Percentiles rank a stretch among this genome's conserved stretches.
Evolutionary conservation across 2,329 filamentous ascomycete species (phyloP).

Genomic region (Ilyonectria mors-panacis): DNA sequence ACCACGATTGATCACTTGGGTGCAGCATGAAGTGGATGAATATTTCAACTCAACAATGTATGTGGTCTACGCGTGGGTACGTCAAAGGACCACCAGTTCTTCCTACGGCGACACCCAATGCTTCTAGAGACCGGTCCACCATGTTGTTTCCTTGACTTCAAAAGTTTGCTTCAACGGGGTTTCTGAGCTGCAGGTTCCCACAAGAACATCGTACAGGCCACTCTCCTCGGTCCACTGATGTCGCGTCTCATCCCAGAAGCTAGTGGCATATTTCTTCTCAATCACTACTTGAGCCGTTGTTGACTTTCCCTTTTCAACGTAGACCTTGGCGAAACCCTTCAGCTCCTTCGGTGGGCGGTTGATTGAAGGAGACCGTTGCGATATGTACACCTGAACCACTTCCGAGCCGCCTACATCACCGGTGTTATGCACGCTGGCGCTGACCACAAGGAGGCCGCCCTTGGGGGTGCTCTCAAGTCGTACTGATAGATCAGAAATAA

Average conservation of each 20-base stretch:
- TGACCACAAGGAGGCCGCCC: background rate
- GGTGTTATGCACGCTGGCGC: conserved; percentile 2
- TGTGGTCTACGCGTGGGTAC: too few relatives aligned
- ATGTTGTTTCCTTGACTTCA: background rate
- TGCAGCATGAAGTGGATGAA: too few relatives aligned
- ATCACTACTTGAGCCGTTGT: background rate
- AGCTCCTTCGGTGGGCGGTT: conserved; percentile 17
- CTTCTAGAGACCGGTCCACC: conserved; percentile 6
- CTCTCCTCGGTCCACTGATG: conserved; percentile 14
- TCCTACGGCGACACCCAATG: background rate
- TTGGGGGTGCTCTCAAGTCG: background rate
- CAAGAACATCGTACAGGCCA: conserved; percentile 6
- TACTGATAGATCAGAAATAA: background rate
- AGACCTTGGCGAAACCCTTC: conserved; percentile 15
- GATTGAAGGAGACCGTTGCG: conserved; percentile 13
- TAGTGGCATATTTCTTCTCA: conserved; percentile 16
- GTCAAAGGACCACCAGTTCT: too few relatives aligned
- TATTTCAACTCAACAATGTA: too few relatives aligned
- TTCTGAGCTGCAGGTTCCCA: conserved; percentile 1
- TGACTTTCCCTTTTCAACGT: background rate
- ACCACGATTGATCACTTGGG: too few relatives aligned
- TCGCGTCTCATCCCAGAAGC: conserved; percentile 11
- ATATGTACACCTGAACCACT: conserved; percentile 22
- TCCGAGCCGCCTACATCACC: conserved; percentile 4
- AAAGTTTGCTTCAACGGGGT: background rate